A percentile compares a stretch with the other conserved stretches of the same genome.
These are phyloP conservation scores for Solanum chmielewskii DNA, from an alignment of 257 asterid genomes.

Conservation along the genomic window DNA sequence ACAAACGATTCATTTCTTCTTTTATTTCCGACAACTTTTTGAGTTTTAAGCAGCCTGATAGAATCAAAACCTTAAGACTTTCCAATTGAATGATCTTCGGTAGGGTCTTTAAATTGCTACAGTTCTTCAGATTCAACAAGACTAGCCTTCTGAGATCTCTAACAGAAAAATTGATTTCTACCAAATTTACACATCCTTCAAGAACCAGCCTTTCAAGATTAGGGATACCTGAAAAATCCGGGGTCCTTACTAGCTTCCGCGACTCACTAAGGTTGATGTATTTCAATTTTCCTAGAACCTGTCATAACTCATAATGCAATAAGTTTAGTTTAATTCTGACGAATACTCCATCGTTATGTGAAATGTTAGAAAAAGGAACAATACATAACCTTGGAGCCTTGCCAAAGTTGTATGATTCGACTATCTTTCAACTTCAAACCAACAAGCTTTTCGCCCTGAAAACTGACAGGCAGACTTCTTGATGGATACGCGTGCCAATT, in stretches of 20 bases:
- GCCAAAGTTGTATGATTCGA: conserved; percentile 1
- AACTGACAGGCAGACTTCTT: neutral
- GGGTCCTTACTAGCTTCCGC: neutral
- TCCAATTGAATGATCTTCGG: neutral
- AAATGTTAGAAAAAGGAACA: neutral
- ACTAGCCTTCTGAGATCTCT: neutral
- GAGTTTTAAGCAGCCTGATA: conserved; percentile 4
- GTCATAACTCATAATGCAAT: neutral
- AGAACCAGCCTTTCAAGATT: conserved; percentile 10
- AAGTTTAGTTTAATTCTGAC: neutral
- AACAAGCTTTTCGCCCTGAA: neutral
- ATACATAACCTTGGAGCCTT: neutral
- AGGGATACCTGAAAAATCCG: conserved; percentile 5
- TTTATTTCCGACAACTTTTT: neutral
- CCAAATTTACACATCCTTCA: conserved; percentile 1
- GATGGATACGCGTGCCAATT: neutral
- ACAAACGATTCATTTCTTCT: neutral
- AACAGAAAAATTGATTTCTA: neutral
- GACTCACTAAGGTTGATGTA: conserved; percentile 14
- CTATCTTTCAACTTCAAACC: neutral
- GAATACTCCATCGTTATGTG: neutral
- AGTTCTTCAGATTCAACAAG: neutral
- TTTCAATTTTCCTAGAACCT: neutral
- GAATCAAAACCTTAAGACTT: neutral
- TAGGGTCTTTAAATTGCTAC: neutral